Base-by-base conservation (phyloP, 768 basidiomycete species). In the Chlorophyllum brunneum region DNA sequence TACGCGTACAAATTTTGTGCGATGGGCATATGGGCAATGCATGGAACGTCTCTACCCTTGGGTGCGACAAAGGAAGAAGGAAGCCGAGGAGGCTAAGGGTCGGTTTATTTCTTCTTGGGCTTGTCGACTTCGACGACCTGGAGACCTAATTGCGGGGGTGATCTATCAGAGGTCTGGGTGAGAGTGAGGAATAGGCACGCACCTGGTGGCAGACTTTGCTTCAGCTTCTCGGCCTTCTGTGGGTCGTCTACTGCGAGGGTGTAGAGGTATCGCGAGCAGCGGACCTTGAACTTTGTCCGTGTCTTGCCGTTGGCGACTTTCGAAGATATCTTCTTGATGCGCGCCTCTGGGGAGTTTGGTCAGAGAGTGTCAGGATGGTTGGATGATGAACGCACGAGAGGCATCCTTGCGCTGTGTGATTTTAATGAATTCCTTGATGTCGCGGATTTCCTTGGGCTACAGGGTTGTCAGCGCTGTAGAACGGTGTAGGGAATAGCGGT, bases 381-480 rank as follows among this genome's bases (percentile, higher is more conserved):
- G 40, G 38, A 20, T 5, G 42, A 24, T 4, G 23, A 33, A 86
- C 95, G 71, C 67, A 97, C 95, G 85, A 55, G 82, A 83, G 59
- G 97, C 97, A 82, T 97, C 95, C 82, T 93, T 95, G 77, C 95
- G 85, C 78, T 86, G 85, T 51, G 95, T 87, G 70, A 95, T 92
- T 77, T 93, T 88, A 72, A 98, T 90, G 79, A 98, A 98, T 73
- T 91, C 80, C 79, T 98, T 99, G 82, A 98, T 98, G 74, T 98
- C 95, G 63, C 81, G 80, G 77, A 99, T 86, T 84, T 98, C 91
- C 77, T 97, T 94, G 56, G 95, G 94, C 95, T 98, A 65, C 3
- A 15, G 10, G 8, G 26, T 18, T 30, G 41, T 54, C 49, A 38
- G 59, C 9, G 54, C 55, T 27, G n/a, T 59, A 50, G 22, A n/a